Evolutionary conservation across 345 rosid genomes (phyloP), one percentile per base, ranked within the genome.

Genomic region (Gossypium arboreum): DNA sequence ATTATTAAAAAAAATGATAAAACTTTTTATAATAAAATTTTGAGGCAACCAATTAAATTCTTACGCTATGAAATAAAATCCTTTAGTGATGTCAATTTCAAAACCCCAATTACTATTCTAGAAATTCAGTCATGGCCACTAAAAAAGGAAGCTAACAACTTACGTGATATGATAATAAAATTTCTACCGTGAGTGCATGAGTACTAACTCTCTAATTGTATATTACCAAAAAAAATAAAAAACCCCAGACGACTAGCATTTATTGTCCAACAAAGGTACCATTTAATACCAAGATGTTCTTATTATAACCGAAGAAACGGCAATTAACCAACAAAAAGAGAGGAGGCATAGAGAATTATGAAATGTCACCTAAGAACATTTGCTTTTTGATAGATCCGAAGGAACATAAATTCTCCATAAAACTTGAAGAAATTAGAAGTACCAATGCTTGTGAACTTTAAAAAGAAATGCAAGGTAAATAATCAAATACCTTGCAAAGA

Each of bases 401-500:
- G 51, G 70, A 43, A 43, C 18, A 34, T 34, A 5, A 34, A 1
- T 34, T 5, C 41, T 71, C 56, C 45, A 57, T 61, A 39, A 18
- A 69, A 8, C 39, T 41, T 68, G 20, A 59, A 29, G 22, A 71
- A 71, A 64, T 50, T 17, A 20, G 43, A 25, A 1, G 29, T 18
- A 15, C 22, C 51, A 62, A 27, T 61, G 39, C 68, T 22, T 52
- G 27, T 44, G 74, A 74, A 51, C 61, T 72, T 58, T 34, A 34
- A 9, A 24, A 55, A 52, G 71, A 52, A 59, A 25, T 59, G 64
- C 64, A 59, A 60, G 63, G 29, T 69, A 16, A 80, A 79, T 54
- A 72, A 71, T 29, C 45, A 50, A 56, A 55, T 77, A 91, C 96
- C 90, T 83, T 86, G 86, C 39, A 83, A 81, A 54, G 86, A 82